phyloP scores from a whole-genome alignment of 1,284 basidiomycete species.

The Pyrrhoderma lamaoense region DNA sequence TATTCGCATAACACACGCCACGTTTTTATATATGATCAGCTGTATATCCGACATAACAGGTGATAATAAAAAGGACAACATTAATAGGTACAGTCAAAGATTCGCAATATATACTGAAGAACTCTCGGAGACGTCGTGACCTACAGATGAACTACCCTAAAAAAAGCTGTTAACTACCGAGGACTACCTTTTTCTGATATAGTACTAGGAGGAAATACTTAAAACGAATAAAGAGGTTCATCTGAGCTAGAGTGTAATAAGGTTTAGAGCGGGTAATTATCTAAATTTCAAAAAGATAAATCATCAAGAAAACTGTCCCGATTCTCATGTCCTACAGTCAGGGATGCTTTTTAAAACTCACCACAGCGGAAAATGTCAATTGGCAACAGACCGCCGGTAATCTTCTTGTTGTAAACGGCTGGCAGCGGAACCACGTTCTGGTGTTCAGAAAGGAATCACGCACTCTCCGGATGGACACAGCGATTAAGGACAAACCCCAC shows the following conservation, averaged over 20 bases:
- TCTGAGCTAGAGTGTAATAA: constrained; percentile 46
- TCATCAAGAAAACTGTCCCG: constrained; percentile 52
- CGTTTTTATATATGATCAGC: constrained; percentile 55
- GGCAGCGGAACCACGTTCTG: constrained; percentile 60
- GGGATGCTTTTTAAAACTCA: constrained; percentile 52
- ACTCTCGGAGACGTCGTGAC: no score
- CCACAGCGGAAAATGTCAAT: constrained; percentile 52
- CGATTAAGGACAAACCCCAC: constrained; percentile 62
- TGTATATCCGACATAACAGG: constrained; percentile 52
- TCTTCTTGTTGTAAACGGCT: constrained; percentile 65
- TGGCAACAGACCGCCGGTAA: constrained; percentile 67
- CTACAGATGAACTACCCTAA: no score
- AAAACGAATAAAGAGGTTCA: constrained; percentile 66
- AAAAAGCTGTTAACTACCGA: no score
- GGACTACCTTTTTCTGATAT: constrained; percentile 46
- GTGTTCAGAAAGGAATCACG: constrained; percentile 65
- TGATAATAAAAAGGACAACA: constrained; percentile 53
- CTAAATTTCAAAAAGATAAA: no score
- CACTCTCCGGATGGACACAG: constrained; percentile 76
- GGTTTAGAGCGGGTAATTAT: no score
- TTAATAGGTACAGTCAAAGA: constrained; percentile 67
- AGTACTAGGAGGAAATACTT: constrained; percentile 66
- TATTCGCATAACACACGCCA: no score
- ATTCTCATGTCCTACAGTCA: constrained; percentile 71
- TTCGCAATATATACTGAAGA: no score